These are phyloP conservation scores for Cylindrotheca fusiformis DNA, from an alignment of 108 stramenopile genomes.

Conservation along the genomic window DNA sequence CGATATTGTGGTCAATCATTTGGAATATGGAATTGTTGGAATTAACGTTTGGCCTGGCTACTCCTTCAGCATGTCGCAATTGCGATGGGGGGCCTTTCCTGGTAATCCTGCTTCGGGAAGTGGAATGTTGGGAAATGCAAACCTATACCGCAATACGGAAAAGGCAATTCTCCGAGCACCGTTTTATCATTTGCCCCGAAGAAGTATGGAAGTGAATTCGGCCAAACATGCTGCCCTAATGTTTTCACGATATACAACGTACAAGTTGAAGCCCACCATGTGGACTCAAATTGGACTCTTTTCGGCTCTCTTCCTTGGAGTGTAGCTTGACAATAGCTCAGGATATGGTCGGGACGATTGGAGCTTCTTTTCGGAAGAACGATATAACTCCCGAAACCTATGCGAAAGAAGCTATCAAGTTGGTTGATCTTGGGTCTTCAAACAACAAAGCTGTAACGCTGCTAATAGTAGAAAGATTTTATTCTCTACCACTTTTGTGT, in stretches of 20 bases:
- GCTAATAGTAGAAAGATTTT: no score
- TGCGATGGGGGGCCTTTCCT: constrained; percentile 11
- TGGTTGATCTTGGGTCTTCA: no score
- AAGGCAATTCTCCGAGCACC: constrained; percentile 14
- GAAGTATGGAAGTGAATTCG: neutral
- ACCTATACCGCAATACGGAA: neutral
- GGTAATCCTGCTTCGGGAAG: constrained; percentile 7
- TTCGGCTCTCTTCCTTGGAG: constrained; percentile 11
- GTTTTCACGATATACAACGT: constrained; percentile 4
- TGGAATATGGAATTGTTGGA: constrained; percentile 11
- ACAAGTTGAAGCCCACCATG: constrained; percentile 4
- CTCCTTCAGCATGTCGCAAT: constrained; percentile 5
- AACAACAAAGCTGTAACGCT: no score
- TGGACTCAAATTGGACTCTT: constrained; percentile 5
- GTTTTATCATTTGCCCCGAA: constrained; percentile 2
- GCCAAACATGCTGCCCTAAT: neutral
- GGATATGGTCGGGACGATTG: no score
- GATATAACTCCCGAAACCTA: no score
- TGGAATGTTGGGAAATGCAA: constrained; percentile 3
- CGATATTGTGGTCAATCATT: neutral
- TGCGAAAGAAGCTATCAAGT: no score
- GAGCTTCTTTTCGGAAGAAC: no score
- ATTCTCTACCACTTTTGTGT: no score
- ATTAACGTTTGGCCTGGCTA: constrained; percentile 12
- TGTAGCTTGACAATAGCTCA: no score